Percentiles rank a stretch among this genome's conserved stretches.
These are phyloP conservation scores for Talaromyces sp. DNA, from an alignment of 2,329 filamentous ascomycete genomes.

Conservation along the genomic window DNA sequence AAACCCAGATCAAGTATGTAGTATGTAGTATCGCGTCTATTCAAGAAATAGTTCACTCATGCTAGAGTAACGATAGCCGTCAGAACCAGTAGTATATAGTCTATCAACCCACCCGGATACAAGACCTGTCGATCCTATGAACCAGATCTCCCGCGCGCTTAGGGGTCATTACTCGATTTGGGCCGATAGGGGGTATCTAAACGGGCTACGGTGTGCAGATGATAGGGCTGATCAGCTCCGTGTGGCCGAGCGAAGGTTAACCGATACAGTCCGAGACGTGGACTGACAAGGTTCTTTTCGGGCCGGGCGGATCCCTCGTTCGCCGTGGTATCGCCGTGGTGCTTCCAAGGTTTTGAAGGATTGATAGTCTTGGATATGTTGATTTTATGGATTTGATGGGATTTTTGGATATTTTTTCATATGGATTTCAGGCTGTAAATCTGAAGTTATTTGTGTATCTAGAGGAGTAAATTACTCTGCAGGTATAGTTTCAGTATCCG, in stretches of 20 bases:
- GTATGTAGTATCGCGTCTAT: too few species aligned
- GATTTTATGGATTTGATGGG: background rate
- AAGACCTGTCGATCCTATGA: background rate
- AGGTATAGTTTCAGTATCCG: too few species aligned
- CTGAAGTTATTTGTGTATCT: too few species aligned
- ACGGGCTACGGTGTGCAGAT: background rate
- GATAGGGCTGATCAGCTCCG: slow-evolving; percentile 24
- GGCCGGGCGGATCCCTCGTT: slow-evolving; percentile 10
- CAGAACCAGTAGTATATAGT: too few species aligned
- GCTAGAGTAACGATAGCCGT: too few species aligned
- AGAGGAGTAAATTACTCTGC: too few species aligned
- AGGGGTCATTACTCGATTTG: background rate
- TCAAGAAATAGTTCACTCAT: too few species aligned
- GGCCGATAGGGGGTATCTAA: background rate
- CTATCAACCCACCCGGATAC: background rate
- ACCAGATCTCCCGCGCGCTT: background rate
- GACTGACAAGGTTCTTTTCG: slow-evolving; percentile 12
- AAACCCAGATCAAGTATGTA: too few species aligned
- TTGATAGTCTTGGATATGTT: background rate
- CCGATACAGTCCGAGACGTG: slow-evolving; percentile 38
- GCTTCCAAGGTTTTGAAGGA: background rate
- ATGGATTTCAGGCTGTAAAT: too few species aligned
- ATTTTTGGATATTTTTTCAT: background rate
- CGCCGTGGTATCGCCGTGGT: background rate
- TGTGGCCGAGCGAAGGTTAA: slow-evolving; percentile 37